Evolutionary conservation across 306 rosid species (phyloP).

Genomic region (Gynostemma pentaphyllum): DNA sequence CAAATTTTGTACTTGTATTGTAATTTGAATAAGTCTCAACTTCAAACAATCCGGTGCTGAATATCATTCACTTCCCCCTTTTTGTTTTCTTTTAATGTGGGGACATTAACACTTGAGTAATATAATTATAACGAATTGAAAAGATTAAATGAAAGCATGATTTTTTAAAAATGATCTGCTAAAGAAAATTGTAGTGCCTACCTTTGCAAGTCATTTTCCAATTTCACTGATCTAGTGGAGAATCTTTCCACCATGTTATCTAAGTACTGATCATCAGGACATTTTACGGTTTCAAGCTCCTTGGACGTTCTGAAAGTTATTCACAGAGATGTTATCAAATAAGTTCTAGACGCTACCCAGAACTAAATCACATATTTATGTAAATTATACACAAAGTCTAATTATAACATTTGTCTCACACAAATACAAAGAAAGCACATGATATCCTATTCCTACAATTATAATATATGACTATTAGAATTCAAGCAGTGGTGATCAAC

Average conservation of each 20-base stretch:
- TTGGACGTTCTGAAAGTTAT: conserved; percentile 24
- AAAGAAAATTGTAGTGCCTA: conserved; percentile 4
- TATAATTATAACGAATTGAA: not conserved
- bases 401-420: not conserved
- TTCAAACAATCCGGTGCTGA: not conserved
- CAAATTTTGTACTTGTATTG: not conserved
- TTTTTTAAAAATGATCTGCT: not conserved
- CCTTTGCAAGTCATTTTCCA: conserved; percentile 37
- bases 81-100: not conserved
- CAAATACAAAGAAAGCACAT: not conserved
- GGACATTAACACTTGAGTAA: not conserved
- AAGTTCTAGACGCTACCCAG: not conserved
- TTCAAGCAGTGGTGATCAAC: not conserved
- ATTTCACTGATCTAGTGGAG: conserved; percentile 20
- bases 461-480: not conserved
- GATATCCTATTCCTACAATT: not conserved
- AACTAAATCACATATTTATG: not conserved
- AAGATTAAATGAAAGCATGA: not conserved
- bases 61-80: not conserved
- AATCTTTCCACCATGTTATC: conserved; percentile 24
- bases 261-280: conserved; percentile 14
- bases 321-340: not conserved
- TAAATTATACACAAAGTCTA: not conserved
- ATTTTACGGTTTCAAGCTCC: conserved; percentile 17
- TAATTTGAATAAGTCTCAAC: not conserved